phyloP scores from a whole-genome alignment of 805 yeast genomes.

The Starmerella sirachaensis region DNA sequence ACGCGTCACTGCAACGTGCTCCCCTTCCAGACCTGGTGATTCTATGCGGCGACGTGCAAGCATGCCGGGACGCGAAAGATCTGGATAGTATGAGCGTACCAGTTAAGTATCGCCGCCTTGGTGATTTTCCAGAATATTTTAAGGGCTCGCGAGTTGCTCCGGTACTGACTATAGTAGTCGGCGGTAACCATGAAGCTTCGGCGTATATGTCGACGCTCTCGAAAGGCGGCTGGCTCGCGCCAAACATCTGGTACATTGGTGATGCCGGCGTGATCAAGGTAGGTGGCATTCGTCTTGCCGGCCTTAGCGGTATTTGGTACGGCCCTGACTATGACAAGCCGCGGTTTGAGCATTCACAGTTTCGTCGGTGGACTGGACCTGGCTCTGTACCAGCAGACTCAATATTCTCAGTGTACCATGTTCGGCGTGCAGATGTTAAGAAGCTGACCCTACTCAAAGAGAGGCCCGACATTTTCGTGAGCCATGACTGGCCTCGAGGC shows the following conservation, averaged over 20 bases:
- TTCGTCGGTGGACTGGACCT: slow-evolving; percentile 4
- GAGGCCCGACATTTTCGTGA: slow-evolving; percentile 44
- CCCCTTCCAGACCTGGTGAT: slow-evolving; percentile 43
- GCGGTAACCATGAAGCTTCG: slow-evolving; percentile 93
- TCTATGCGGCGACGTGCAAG: slow-evolving; percentile 88
- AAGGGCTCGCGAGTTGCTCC: slow-evolving; percentile 53
- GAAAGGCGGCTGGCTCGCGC: slow-evolving; percentile 90
- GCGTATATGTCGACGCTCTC: slow-evolving; percentile 58
- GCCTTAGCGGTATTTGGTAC: slow-evolving; percentile 75
- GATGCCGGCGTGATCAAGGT: slow-evolving; percentile 61
- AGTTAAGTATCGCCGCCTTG: slow-evolving; percentile 54
- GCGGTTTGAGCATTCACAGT: slow-evolving; percentile 21
- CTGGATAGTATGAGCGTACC: slow-evolving; percentile 67
- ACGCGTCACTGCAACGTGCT: slow-evolving; percentile 7
- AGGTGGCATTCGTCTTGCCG: slow-evolving; percentile 65
- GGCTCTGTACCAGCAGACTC: slow-evolving; percentile 5
- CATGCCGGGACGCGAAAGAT: slow-evolving; percentile 54
- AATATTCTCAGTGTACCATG: slow-evolving; percentile 58
- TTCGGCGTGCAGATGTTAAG: slow-evolving; percentile 47
- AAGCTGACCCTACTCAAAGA: slow-evolving; percentile 33
- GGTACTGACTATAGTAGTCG: slow-evolving; percentile 65
- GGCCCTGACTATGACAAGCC: slow-evolving; percentile 35
- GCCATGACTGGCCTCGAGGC: slow-evolving; percentile 94
- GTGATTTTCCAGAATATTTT: slow-evolving; percentile 72
- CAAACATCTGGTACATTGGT: slow-evolving; percentile 76